Conservation (phyloP, 2,329 filamentous ascomycete species). For the Fusarium fujikuroi region DNA sequence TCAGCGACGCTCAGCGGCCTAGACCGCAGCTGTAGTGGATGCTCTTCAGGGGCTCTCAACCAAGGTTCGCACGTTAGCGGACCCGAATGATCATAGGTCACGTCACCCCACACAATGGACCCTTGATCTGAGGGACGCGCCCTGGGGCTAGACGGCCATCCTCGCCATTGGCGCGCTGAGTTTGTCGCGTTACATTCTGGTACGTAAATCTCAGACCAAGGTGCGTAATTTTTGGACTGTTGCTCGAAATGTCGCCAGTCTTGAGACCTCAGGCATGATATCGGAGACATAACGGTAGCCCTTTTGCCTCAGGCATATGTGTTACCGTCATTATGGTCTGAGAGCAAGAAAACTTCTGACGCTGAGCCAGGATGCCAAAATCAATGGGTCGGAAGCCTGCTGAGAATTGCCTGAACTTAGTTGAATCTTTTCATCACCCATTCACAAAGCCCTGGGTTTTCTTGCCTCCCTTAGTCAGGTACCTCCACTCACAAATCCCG, state of each 20-base stretch:
- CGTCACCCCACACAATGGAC: slow-evolving; percentile 36
- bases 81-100: slow-evolving; percentile 13
- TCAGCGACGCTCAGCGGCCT: slow-evolving; percentile 26
- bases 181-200: neutral
- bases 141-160: slow-evolving; percentile 11
- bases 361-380: neutral
- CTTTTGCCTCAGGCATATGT: slow-evolving; percentile 47
- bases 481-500: slow-evolving; percentile 26
- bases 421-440: neutral
- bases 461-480: neutral
- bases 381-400: neutral
- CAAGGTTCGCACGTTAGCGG: slow-evolving; percentile 14
- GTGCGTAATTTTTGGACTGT: slow-evolving; percentile 35
- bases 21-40: slow-evolving; percentile 22
- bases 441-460: neutral
- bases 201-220: slow-evolving; percentile 41
- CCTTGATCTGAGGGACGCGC: slow-evolving; percentile 31
- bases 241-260: neutral
- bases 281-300: slow-evolving; percentile 11
- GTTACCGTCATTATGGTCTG: slow-evolving; percentile 31
- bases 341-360: neutral
- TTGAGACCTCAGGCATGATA: slow-evolving; percentile 38
- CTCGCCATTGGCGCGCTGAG: slow-evolving; percentile 3
- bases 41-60: slow-evolving; percentile 32
- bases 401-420: fast-evolving